Evolutionary conservation across 1,139 yeast species (phyloP).

Genomic region (Hanseniaspora uvarum): DNA sequence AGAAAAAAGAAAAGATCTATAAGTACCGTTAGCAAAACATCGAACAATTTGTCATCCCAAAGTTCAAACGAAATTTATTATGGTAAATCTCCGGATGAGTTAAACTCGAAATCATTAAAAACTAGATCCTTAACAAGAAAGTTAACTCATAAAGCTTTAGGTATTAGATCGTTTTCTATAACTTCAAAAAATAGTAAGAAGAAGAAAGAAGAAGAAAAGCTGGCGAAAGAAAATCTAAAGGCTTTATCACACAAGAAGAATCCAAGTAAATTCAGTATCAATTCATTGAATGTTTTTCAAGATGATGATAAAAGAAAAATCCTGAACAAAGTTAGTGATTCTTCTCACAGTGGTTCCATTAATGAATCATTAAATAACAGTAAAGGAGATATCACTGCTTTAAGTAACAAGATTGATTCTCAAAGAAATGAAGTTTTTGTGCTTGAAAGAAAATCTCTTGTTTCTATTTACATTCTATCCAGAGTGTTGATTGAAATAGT

Average conservation of each 20-base stretch:
- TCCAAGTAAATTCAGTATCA: constrained; percentile 1
- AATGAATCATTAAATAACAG: constrained; percentile 18
- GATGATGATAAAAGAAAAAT: constrained; percentile 27
- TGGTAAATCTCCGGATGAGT: background rate
- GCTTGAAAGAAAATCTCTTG: constrained; percentile 77
- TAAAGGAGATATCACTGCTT: constrained; percentile 25
- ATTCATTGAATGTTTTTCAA: background rate
- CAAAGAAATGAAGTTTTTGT: constrained; percentile 65
- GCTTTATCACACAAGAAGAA: constrained; percentile 19
- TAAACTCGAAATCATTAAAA: constrained; percentile 18
- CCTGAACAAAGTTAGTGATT: constrained; percentile 21
- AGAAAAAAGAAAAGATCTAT: background rate
- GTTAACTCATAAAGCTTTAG: constrained; percentile 17
- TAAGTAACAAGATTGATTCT: constrained; percentile 41
- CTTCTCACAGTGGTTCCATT: background rate
- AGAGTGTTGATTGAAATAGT: constrained; percentile 89
- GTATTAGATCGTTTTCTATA: constrained; percentile 14
- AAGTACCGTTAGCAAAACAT: background rate
- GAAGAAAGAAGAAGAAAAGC: constrained; percentile 1
- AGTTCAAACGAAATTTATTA: background rate
- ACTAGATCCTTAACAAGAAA: constrained; percentile 18
- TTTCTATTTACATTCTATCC: constrained; percentile 82
- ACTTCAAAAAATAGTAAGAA: constrained; percentile 10
- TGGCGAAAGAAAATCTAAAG: background rate
- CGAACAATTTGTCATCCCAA: background rate